A percentile compares a stretch with the other conserved stretches of the same genome.
Evolutionary conservation across 805 yeast genomes (phyloP).

Genomic region (Saccharomycopsis fermentans): DNA sequence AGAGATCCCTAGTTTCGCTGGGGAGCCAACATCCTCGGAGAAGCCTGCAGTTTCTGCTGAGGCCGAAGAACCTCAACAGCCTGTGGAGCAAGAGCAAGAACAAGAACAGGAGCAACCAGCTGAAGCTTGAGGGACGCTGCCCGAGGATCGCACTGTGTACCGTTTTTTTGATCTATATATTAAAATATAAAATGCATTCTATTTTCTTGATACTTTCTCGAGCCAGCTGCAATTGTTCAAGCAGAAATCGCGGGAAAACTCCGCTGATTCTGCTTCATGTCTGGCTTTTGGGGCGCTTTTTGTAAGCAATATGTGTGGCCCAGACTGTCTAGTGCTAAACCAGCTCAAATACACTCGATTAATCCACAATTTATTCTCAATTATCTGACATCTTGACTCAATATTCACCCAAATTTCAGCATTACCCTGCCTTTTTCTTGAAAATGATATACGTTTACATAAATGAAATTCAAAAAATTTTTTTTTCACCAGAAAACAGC

Average conservation of each 20-base stretch:
- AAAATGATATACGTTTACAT: neutral
- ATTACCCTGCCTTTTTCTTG: neutral
- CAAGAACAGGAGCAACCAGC: neutral
- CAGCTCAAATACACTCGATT: too few species aligned
- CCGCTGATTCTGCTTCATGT: too few species aligned
- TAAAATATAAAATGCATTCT: too few species aligned
- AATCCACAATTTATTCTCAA: too few species aligned
- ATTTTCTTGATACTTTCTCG: too few species aligned
- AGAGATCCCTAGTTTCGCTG: slow-evolving; percentile 5
- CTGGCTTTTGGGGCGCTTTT: too few species aligned
- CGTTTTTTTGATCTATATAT: too few species aligned
- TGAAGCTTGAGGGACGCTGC: neutral
- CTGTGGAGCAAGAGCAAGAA: neutral
- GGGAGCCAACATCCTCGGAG: neutral
- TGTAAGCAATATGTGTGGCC: too few species aligned
- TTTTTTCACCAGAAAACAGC: neutral
- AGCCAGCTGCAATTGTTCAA: too few species aligned
- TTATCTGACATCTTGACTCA: neutral
- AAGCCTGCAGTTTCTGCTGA: neutral
- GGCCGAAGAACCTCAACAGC: neutral
- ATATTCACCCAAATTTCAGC: neutral
- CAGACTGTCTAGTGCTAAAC: too few species aligned
- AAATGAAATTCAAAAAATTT: neutral
- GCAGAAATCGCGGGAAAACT: too few species aligned
- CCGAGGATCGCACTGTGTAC: too few species aligned